Evolutionary conservation across 2,329 filamentous ascomycete genomes (phyloP).

Genomic region (Hymenoscyphus repandus): DNA sequence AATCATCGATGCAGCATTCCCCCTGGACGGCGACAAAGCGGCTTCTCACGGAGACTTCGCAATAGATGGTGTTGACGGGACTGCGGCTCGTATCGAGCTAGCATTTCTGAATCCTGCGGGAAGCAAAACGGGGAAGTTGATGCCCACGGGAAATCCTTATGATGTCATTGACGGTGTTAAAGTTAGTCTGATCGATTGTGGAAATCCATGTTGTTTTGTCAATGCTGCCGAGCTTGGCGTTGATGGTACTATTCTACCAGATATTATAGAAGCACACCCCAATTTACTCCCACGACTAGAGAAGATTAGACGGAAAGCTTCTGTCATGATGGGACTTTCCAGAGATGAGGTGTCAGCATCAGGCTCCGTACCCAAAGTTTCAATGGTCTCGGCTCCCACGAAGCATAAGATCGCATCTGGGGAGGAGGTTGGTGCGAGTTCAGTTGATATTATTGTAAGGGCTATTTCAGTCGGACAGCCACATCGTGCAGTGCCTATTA

Average conservation of each 20-base stretch:
- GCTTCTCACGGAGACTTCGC: conserved; percentile 47
- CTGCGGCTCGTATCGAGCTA: conserved; percentile 50
- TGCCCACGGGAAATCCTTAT: conserved; percentile 52
- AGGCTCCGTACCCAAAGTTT: conserved; percentile 60
- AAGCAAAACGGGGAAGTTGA: conserved; percentile 51
- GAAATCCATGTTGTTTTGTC: conserved; percentile 61
- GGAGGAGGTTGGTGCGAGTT: conserved; percentile 29
- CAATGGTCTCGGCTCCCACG: conserved; percentile 43
- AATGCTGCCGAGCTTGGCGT: conserved; percentile 47
- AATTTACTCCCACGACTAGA: conserved; percentile 45
- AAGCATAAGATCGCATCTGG: conserved; percentile 36
- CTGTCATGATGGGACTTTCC: conserved; percentile 56
- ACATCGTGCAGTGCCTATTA: conserved; percentile 51
- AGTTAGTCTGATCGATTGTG: conserved; percentile 57
- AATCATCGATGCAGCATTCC: conserved; percentile 53
- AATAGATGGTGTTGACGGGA: conserved; percentile 61
- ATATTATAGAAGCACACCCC: conserved; percentile 44
- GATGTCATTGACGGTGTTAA: conserved; percentile 46
- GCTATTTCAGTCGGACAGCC: conserved; percentile 51
- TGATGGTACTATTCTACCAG: conserved; percentile 46
- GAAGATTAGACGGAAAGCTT: conserved; percentile 50
- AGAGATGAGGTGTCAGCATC: conserved; percentile 37
- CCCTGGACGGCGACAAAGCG: conserved; percentile 43
- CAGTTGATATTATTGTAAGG: conserved; percentile 38
- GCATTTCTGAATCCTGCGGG: conserved; percentile 55